Percentiles rank a stretch among this genome's conserved stretches.
phyloP scores from a whole-genome alignment of 2,329 filamentous ascomycete genomes.

The Aspergillus novoparasiticus region DNA sequence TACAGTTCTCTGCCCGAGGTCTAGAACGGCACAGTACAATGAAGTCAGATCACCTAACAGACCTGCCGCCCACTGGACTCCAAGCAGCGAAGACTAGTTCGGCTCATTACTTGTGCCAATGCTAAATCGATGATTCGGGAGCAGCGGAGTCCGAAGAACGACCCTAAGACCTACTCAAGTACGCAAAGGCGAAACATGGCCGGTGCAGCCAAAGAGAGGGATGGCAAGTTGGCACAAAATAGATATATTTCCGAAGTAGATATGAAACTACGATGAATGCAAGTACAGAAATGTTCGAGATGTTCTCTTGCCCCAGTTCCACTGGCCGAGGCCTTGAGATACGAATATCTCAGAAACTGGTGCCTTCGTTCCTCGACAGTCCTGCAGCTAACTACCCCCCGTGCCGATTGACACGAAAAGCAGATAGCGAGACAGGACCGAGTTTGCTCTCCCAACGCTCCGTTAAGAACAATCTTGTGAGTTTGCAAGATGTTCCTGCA shows the following conservation, averaged over 20 bases:
- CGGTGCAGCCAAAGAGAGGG: background rate
- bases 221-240: background rate
- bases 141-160: background rate
- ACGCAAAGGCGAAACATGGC: background rate
- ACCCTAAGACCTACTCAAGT: background rate
- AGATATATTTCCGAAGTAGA: background rate
- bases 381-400: slow-evolving; percentile 20
- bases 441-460: slow-evolving; percentile 72
- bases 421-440: slow-evolving; percentile 27
- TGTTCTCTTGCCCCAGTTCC: slow-evolving; percentile 44
- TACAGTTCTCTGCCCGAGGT: slow-evolving; percentile 2
- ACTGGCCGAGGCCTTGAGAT: slow-evolving; percentile 28
- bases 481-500: slow-evolving; percentile 67
- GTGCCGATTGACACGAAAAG: slow-evolving; percentile 21
- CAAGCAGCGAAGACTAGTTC: background rate
- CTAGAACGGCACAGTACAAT: background rate
- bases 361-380: slow-evolving; percentile 40
- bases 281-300: slow-evolving; percentile 36
- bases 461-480: slow-evolving; percentile 74
- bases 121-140: background rate
- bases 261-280: background rate
- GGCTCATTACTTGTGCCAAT: background rate
- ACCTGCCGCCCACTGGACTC: background rate
- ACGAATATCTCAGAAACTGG: slow-evolving; percentile 33
- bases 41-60: background rate